Evolutionary conservation across 1,284 basidiomycete species (phyloP), one percentile per base, ranked within the genome.

Genomic region (Waitea zeae): DNA sequence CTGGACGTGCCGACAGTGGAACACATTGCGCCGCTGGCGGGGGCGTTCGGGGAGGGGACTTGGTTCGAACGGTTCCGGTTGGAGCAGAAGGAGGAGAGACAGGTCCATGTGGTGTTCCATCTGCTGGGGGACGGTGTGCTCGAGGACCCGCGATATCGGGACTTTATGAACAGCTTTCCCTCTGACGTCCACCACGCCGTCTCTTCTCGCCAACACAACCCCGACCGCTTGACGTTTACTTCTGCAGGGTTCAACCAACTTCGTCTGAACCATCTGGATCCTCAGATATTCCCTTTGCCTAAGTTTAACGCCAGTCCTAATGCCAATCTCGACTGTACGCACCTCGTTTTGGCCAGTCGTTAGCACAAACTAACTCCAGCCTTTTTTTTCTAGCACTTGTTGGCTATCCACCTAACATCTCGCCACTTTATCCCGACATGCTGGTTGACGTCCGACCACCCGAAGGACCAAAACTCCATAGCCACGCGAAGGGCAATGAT

Each of bases 161-260:
- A 56, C 1, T 90, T 90, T 62, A 77, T 89, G 65, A 52, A 57
- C 17, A 59, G 57, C 0, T 83, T 84, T 26, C 22, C 22, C 7
- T 7, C 22, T 26, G 7, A 26, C 22, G 22, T 26, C 36, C 42
- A 88, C 76, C 80, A 88, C 46, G 43, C 83, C 6, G 53, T 86
- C 19, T 61, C 79, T 12, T 76, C 81, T 24, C 58, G 61, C 20
- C 59, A 68, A 39, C 59, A 75, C 36, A 57, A 58, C 28, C 54
- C 72, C 3, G 71, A 93, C 52, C 70, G 66, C 3, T 59, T 84
- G 17, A 74, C 75, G 12, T 92, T 86, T 48, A 78, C 74, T 1
- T 78, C 74, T 15, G 69, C 77, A 6, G 77, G 79, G 2, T 72
- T 71, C 44, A 70, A 73, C 39, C 76, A 82, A 36, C 60, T 87